phyloP scores from a whole-genome alignment of 106 monocot genomes.

The Acorus calamus region DNA sequence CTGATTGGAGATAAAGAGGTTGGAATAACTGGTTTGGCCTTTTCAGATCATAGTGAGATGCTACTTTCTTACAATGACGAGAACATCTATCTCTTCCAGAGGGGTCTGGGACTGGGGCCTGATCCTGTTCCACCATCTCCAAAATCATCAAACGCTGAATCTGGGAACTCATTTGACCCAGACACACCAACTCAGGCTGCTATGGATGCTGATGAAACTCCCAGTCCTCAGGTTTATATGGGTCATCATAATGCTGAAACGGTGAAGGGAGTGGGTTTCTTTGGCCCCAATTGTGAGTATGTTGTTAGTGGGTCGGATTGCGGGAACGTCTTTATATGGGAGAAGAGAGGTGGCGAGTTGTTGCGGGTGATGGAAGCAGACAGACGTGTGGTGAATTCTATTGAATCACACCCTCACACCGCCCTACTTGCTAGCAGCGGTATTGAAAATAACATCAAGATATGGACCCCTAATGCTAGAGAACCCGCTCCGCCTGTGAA shows the following conservation, averaged over 20 bases:
- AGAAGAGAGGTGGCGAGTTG: constrained; percentile 55
- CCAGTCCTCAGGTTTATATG: constrained; percentile 46
- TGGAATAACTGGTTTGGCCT: constrained; percentile 73
- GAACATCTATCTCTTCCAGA: constrained; percentile 61
- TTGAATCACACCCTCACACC: constrained; percentile 61
- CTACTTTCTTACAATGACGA: constrained; percentile 88
- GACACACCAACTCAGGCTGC: too few relatives aligned
- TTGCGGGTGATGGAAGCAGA: constrained; percentile 68
- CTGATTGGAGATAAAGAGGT: constrained; percentile 33
- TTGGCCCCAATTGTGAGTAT: constrained; percentile 73
- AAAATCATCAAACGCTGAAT: constrained; percentile 13
- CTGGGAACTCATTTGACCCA: neutral
- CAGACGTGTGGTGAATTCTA: constrained; percentile 69
- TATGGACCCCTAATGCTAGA: constrained; percentile 56
- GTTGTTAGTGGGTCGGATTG: constrained; percentile 87
- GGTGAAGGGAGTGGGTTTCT: constrained; percentile 70
- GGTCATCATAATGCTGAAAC: constrained; percentile 78
- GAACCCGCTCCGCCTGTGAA: constrained; percentile 31
- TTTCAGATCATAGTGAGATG: constrained; percentile 68
- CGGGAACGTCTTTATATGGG: constrained; percentile 78
- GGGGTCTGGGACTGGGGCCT: constrained; percentile 57
- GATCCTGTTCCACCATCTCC: constrained; percentile 21
- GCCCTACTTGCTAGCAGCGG: constrained; percentile 84
- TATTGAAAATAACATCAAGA: constrained; percentile 60
- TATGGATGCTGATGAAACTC: too few relatives aligned